Percentiles rank a stretch among this genome's conserved stretches.
Evolutionary conservation across 2,329 filamentous ascomycete species (phyloP).

Genomic region (Rhynchosporium secalis): DNA sequence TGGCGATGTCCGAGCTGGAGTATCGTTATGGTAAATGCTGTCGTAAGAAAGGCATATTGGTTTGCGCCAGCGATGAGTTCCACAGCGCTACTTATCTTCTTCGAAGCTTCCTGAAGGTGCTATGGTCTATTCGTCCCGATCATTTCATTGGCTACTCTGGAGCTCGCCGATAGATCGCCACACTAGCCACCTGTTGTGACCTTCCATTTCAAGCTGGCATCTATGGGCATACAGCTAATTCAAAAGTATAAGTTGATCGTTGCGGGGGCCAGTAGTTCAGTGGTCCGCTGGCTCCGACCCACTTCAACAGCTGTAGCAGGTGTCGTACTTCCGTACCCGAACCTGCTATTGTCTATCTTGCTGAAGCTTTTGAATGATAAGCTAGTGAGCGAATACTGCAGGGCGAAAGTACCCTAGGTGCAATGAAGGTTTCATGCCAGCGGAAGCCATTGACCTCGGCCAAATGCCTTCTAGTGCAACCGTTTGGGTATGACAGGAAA

Average conservation of each 20-base stretch:
- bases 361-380: background rate
- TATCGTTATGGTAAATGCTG: background rate
- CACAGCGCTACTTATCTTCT: background rate
- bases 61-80: background rate
- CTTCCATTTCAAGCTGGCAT: constrained; percentile 1
- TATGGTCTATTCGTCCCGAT: background rate
- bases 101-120: background rate
- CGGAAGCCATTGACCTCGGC: background rate
- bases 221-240: background rate
- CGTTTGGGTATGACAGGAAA: background rate
- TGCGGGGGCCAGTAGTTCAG: background rate
- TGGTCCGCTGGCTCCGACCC: background rate
- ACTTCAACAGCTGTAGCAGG: background rate
- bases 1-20: background rate
- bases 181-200: background rate
- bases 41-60: background rate
- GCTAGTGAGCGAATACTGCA: background rate
- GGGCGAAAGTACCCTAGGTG: too few species aligned
- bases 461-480: background rate
- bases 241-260: background rate
- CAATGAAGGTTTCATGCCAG: background rate
- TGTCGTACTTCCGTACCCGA: background rate
- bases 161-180: constrained; percentile 4
- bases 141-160: background rate
- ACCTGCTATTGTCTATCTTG: background rate